These are phyloP conservation scores for Exobasidium rhododendri DNA, from an alignment of 1,284 basidiomycete genomes.

Conservation along the genomic window DNA sequence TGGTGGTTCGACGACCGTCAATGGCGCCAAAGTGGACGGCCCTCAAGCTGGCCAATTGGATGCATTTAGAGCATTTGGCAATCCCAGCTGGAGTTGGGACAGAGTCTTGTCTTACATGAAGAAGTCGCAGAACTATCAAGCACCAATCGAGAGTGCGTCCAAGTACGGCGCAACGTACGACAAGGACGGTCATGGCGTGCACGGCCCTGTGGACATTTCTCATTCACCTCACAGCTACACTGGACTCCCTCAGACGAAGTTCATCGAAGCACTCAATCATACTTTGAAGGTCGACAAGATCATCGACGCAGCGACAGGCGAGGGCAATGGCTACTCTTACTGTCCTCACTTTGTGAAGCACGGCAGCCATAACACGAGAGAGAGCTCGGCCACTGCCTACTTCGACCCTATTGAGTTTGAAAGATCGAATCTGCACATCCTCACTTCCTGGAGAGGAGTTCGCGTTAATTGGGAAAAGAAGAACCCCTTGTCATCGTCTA, in stretches of 20 bases:
- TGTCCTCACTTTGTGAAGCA: conserved; percentile 7
- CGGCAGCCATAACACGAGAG: conserved; percentile 34
- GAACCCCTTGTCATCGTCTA: not conserved
- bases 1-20: conserved; percentile 65
- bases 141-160: conserved; percentile 61
- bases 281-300: conserved; percentile 4
- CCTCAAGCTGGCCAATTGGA: conserved; percentile 59
- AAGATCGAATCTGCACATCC: conserved; percentile 30
- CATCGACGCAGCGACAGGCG: conserved; percentile 1
- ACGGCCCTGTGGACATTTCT: conserved; percentile 62
- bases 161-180: conserved; percentile 59
- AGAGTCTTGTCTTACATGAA: conserved; percentile 61
- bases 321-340: not conserved
- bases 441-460: conserved; percentile 32
- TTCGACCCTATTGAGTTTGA: conserved; percentile 50
- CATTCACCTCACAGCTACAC: conserved; percentile 27
- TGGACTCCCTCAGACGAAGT: not conserved
- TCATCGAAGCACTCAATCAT: conserved; percentile 4
- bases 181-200: conserved; percentile 59
- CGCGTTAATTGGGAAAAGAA: conserved; percentile 2
- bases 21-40: conserved; percentile 66
- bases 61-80: conserved; percentile 5
- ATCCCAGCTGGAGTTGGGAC: conserved; percentile 56
- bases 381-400: conserved; percentile 59
- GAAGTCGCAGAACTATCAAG: conserved; percentile 63